Conservation (phyloP, 768 basidiomycete genomes). For the Tephrocybe sp. region DNA sequence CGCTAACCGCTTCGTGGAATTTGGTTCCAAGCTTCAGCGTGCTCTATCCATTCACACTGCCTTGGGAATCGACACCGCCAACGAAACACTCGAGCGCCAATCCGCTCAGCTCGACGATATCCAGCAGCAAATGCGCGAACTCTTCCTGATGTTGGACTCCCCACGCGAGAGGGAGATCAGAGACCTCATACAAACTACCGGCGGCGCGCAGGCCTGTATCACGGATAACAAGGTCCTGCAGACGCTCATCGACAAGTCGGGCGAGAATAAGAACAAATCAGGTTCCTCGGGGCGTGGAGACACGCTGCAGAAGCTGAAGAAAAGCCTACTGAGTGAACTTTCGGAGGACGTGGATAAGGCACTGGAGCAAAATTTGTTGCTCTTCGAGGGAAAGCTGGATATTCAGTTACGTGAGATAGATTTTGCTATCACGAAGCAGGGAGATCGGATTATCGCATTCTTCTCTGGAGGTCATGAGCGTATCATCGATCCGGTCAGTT, state of each 20-base stretch:
- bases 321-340: neutral
- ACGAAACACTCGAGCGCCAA: neutral
- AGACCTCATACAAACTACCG: neutral
- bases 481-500: constrained; percentile 1
- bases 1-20: neutral
- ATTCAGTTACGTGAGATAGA: neutral
- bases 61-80: neutral
- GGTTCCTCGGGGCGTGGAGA: neutral
- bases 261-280: neutral
- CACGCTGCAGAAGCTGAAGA: neutral
- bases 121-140: neutral
- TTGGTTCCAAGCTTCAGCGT: neutral
- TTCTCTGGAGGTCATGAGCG: neutral
- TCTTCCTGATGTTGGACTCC: neutral
- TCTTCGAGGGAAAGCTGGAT: neutral
- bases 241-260: neutral
- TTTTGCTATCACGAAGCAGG: neutral
- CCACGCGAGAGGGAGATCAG: constrained; percentile 3
- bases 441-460: neutral
- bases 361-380: neutral
- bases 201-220: neutral
- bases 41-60: neutral
- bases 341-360: neutral
- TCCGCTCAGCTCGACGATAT: neutral
- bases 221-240: neutral